These are phyloP conservation scores for Paecilomyces sp. DNA, from an alignment of 2,329 filamentous ascomycete genomes.

Conservation along the genomic window DNA sequence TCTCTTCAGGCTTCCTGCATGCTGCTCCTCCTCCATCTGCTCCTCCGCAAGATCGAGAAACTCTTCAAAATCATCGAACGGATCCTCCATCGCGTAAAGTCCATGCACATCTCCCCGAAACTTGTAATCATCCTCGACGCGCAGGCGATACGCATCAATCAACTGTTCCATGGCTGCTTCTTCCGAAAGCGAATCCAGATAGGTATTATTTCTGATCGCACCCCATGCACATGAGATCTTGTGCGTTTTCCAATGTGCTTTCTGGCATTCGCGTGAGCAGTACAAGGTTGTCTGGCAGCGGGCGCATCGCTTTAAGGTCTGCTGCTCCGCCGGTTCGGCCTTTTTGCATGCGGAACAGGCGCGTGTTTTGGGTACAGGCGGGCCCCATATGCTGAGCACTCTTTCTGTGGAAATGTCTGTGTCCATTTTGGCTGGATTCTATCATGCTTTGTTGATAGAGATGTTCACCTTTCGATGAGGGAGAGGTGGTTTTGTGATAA, in stretches of 20 bases:
- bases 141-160: constrained; percentile 21
- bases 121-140: constrained; percentile 16
- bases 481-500: no score
- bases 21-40: constrained; percentile 25
- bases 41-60: constrained; percentile 21
- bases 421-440: neutral
- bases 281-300: constrained; percentile 41
- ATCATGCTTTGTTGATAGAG: neutral
- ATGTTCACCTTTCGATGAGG: neutral
- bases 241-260: constrained; percentile 18
- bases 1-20: constrained; percentile 22
- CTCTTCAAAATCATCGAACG: constrained; percentile 32
- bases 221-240: constrained; percentile 16
- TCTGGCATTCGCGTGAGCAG: constrained; percentile 39
- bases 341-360: constrained; percentile 6
- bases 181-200: constrained; percentile 15
- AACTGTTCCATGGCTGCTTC: constrained; percentile 14
- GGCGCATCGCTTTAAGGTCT: constrained; percentile 28
- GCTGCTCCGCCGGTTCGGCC: constrained; percentile 3
- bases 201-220: constrained; percentile 13
- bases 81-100: constrained; percentile 14
- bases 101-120: constrained; percentile 12
- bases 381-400: constrained; percentile 2
- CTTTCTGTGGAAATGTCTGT: neutral
- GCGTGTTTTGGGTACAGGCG: neutral